A percentile compares a stretch with the other conserved stretches of the same genome.
phyloP scores from a whole-genome alignment of 495 filamentous ascomycete species.

The Trichoderma gamsii region DNA sequence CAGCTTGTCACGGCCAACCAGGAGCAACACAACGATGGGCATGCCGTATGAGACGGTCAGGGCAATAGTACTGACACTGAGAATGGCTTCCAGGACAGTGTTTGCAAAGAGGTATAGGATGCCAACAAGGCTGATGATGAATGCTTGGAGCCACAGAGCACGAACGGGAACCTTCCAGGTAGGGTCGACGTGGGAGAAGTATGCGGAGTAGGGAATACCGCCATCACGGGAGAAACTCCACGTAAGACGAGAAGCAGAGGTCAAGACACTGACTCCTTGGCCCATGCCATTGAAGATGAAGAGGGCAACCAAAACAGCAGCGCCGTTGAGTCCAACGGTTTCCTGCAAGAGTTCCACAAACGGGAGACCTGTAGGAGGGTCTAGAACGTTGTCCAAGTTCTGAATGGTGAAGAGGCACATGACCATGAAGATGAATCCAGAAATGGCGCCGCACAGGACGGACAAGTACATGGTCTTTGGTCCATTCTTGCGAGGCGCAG shows the following conservation, averaged over 20 bases:
- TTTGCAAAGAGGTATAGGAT: conserved; percentile 43
- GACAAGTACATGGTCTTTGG: conserved; percentile 34
- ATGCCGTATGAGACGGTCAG: conserved; percentile 42
- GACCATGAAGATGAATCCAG: conserved; percentile 30
- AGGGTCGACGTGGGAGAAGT: conserved; percentile 38
- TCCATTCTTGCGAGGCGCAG: conserved; percentile 26
- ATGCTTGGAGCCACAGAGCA: conserved; percentile 39
- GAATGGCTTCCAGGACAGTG: conserved; percentile 40
- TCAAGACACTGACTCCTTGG: conserved; percentile 15
- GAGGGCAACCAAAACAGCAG: conserved; percentile 32
- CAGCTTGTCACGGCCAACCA: conserved; percentile 38
- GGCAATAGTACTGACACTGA: conserved; percentile 43
- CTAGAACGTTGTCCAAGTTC: conserved; percentile 25
- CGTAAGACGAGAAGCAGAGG: conserved; percentile 28
- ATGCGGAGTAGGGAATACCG: conserved; percentile 28
- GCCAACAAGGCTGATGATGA: conserved; percentile 39
- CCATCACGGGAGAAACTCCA: conserved; percentile 39
- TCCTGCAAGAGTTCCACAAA: conserved; percentile 36
- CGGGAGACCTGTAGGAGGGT: conserved; percentile 36
- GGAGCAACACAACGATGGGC: conserved; percentile 34
- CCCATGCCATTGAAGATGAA: conserved; percentile 43
- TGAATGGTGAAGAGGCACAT: conserved; percentile 31
- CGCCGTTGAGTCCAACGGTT: conserved; percentile 20
- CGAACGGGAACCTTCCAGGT: conserved; percentile 32
- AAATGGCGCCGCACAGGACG: conserved; percentile 33